phyloP scores from a whole-genome alignment of 2,329 filamentous ascomycete species.

The Gremmenia infestans region DNA sequence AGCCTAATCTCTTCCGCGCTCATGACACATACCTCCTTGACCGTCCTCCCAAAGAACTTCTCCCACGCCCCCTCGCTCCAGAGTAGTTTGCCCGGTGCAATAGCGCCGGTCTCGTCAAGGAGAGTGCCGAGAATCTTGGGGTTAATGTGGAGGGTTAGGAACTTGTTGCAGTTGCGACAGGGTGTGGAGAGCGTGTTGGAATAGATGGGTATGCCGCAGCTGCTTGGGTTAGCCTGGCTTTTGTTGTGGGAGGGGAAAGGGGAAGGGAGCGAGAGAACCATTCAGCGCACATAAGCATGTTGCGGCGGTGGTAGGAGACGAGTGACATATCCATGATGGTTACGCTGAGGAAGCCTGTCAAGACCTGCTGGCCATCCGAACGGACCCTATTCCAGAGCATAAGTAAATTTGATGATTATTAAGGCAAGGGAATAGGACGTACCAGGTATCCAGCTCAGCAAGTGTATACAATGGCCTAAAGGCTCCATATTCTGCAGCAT shows the following conservation, averaged over 20 bases:
- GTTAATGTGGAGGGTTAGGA: conserved; percentile 34
- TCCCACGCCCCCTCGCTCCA: conserved; percentile 50
- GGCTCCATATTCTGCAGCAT: conserved; percentile 31
- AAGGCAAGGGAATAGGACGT: neutral
- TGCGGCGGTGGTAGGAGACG: conserved; percentile 20
- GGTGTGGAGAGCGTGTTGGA: conserved; percentile 39
- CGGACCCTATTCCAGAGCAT: conserved; percentile 28
- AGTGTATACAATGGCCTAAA: conserved; percentile 37
- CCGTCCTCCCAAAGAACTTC: conserved; percentile 41
- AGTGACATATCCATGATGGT: conserved; percentile 28
- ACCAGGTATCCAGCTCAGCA: conserved; percentile 40
- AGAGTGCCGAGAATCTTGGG: conserved; percentile 38
- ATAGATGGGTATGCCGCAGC: conserved; percentile 50
- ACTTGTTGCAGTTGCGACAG: conserved; percentile 36
- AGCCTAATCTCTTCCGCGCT: conserved; percentile 38
- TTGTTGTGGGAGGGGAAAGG: neutral
- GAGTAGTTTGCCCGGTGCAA: conserved; percentile 47
- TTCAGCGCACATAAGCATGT: conserved; percentile 37
- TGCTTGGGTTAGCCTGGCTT: conserved; percentile 18
- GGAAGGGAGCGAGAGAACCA: conserved; percentile 32
- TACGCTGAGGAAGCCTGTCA: conserved; percentile 37
- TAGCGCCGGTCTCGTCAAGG: conserved; percentile 51
- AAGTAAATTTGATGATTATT: neutral
- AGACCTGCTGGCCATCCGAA: conserved; percentile 27
- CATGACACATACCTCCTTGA: conserved; percentile 36